A percentile compares a stretch with the other conserved stretches of the same genome.
Conservation (phyloP, 345 rosid species). For the Rhizophora apiculata region DNA sequence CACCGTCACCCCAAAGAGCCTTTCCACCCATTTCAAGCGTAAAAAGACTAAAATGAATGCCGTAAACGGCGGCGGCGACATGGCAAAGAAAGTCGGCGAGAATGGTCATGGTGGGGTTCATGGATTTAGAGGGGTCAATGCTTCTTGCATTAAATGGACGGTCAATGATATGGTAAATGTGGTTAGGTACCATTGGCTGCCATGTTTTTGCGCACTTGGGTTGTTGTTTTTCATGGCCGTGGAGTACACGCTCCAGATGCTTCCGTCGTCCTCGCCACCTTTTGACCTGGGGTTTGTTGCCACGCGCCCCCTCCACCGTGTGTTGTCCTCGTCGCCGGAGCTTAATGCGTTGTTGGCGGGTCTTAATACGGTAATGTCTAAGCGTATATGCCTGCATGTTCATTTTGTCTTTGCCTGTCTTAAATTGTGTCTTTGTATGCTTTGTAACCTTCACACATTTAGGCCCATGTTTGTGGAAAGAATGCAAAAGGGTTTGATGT, state of each 20-base stretch:
- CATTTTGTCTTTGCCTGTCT: neutral
- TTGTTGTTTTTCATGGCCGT: slow-evolving; percentile 82
- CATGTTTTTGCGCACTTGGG: slow-evolving; percentile 57
- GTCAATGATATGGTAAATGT: slow-evolving; percentile 47
- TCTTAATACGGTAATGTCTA: slow-evolving; percentile 64
- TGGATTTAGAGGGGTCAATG: slow-evolving; percentile 4
- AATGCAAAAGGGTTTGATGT: too few relatives aligned
- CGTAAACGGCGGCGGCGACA: slow-evolving; percentile 6
- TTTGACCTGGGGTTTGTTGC: slow-evolving; percentile 80
- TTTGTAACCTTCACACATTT: too few relatives aligned
- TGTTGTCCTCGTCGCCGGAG: slow-evolving; percentile 62
- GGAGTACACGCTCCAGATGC: slow-evolving; percentile 90
- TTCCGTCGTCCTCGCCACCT: slow-evolving; percentile 67
- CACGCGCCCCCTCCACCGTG: slow-evolving; percentile 60
- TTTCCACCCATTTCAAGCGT: slow-evolving; percentile 20
- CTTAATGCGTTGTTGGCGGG: slow-evolving; percentile 78
- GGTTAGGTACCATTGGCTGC: slow-evolving; percentile 61
- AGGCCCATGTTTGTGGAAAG: too few relatives aligned
- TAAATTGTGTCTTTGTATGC: too few relatives aligned
- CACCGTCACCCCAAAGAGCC: slow-evolving; percentile 7
- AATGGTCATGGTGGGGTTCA: neutral
- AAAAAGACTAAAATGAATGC: neutral
- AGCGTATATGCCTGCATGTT: neutral
- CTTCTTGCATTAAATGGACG: slow-evolving; percentile 69
- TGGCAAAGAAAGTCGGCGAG: neutral